These are phyloP conservation scores for Talaromyces sp. DNA, from an alignment of 2,329 filamentous ascomycete genomes.

Conservation along the genomic window DNA sequence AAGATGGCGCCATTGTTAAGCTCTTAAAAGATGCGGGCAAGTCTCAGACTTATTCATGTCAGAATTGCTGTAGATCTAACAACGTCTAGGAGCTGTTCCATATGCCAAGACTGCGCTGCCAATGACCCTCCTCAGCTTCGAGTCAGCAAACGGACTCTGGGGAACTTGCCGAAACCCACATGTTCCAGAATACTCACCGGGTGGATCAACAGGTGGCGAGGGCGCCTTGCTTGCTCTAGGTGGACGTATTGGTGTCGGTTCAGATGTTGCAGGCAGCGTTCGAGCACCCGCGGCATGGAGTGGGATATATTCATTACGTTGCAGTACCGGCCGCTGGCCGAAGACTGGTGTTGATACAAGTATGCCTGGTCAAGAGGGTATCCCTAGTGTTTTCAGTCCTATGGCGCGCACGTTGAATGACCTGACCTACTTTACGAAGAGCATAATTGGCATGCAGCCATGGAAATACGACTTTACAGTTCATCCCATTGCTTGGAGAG, in stretches of 20 bases:
- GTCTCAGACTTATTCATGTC: neutral
- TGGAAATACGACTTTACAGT: constrained; percentile 87
- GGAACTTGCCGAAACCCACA: constrained; percentile 79
- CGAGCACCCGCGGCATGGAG: constrained; percentile 84
- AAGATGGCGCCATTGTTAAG: constrained; percentile 70
- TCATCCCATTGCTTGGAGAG: constrained; percentile 78
- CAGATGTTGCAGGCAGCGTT: constrained; percentile 86
- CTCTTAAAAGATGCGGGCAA: constrained; percentile 75
- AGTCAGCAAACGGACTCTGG: constrained; percentile 78
- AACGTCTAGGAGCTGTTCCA: constrained; percentile 65
- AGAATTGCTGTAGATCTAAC: constrained; percentile 12
- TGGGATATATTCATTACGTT: constrained; percentile 81
- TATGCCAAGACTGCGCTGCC: constrained; percentile 93
- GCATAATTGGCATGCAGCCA: constrained; percentile 74
- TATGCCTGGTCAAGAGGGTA: constrained; percentile 89
- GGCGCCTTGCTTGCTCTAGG: constrained; percentile 75
- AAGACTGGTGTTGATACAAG: constrained; percentile 79
- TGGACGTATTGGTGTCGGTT: constrained; percentile 83
- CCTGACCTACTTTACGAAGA: constrained; percentile 76
- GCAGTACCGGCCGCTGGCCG: constrained; percentile 86
- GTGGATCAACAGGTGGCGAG: constrained; percentile 85
- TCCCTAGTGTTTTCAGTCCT: constrained; percentile 83
- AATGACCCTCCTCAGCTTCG: constrained; percentile 81
- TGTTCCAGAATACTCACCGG: constrained; percentile 77
- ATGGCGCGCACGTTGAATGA: constrained; percentile 87